Percentiles rank a stretch among this genome's conserved stretches.
These are phyloP conservation scores for Actinidia arguta DNA, from an alignment of 179 eudicot species.

Conservation along the genomic window DNA sequence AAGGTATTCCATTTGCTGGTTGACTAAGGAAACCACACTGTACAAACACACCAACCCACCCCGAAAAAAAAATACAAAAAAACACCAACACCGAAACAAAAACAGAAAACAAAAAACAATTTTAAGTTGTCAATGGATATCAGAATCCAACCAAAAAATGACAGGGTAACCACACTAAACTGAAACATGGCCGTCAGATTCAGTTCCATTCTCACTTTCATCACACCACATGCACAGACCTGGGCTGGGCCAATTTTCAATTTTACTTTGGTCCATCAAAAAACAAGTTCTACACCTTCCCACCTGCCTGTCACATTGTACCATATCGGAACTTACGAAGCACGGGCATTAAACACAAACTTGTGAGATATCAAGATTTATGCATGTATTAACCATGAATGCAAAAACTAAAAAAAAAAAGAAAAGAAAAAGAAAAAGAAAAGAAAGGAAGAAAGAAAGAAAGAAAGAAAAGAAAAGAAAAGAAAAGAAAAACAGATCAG, in stretches of 20 bases:
- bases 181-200: neutral
- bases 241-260: neutral
- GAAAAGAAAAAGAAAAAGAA: too few relatives aligned
- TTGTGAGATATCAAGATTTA: neutral
- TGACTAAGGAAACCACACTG: neutral
- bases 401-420: too few relatives aligned
- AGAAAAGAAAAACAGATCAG: neutral
- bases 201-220: neutral
- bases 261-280: too few relatives aligned
- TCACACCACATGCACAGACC: neutral
- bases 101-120: neutral
- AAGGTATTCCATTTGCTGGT: neutral
- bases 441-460: too few relatives aligned
- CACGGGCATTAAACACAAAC: too few relatives aligned
- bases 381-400: conserved; percentile 3
- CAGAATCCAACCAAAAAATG: neutral
- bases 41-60: too few relatives aligned
- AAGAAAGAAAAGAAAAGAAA: too few relatives aligned
- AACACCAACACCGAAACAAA: too few relatives aligned
- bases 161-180: neutral
- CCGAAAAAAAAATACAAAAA: too few relatives aligned
- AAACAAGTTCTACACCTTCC: too few relatives aligned
- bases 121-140: neutral
- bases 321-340: neutral
- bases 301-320: neutral